Base-by-base conservation (phyloP, 805 yeast species). In the Myxozyma kluyveri region DNA sequence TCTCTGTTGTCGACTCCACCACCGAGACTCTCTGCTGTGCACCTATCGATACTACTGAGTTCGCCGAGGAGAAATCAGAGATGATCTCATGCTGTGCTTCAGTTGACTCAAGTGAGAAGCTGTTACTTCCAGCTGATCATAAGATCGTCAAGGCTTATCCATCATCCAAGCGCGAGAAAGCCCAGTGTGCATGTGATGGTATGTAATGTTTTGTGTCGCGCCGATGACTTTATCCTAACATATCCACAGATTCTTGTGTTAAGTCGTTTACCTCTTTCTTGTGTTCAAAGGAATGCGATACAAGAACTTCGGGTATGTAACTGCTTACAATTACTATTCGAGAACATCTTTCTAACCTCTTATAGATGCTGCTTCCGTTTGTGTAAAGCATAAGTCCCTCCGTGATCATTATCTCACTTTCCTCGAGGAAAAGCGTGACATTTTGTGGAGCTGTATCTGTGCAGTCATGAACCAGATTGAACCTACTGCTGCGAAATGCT, bases 391-490 rank as follows among this genome's bases (percentile, higher is more conserved):
- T 21, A 43, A 47, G 26, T 35, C 55, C n/a, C 27, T 50, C 18
- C 43, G 51, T 18, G 39, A 32, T 22, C 56, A 51, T 37, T 51
- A 51, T 39, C 48, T 47, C 36, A n/a, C 5, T 35, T 51, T 51
- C 27, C 42, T 51, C 10, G 27, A 32, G 9, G 22, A n/a, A 24
- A 39, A 36, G 36, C 47, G 45, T 10, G 52, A 51, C 41, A 5
- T 47, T 24, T 47, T 51, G n/a, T 50, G 52, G 35, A 44, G 45
- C 31, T 51, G 56, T 41, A 12, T 51, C 2, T 51, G 56, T 47
- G 27, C 56, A 5, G n/a, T 51, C 19, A 38, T 37, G 9, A 19
- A 27, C 6, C 49, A 47, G 36, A 41, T 51, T 27, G 56, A 42
- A 9, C 6, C 32, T 17, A 9, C 29, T 5, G n/a, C n/a, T n/a